phyloP scores from a whole-genome alignment of 1,139 yeast genomes.

The Geotrichum bryndzae region DNA sequence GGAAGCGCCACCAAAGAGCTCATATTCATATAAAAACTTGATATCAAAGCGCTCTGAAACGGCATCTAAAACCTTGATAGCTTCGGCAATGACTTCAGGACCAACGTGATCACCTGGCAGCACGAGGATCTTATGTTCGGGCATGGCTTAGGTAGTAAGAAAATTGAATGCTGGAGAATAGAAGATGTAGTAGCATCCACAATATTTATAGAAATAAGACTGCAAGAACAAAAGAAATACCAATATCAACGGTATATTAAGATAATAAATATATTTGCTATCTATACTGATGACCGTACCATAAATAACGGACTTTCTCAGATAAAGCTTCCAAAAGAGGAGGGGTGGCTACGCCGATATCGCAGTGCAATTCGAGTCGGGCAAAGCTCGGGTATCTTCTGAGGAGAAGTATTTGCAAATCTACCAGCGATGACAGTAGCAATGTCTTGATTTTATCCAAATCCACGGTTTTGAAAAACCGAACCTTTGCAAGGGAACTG shows the following conservation, averaged over 20 bases:
- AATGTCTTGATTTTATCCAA: background rate
- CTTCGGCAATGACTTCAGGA: constrained; percentile 72
- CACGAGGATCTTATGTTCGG: constrained; percentile 58
- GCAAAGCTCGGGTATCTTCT: background rate
- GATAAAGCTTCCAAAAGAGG: background rate
- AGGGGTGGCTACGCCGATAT: background rate
- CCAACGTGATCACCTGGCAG: constrained; percentile 94
- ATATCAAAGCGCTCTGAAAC: constrained; percentile 43
- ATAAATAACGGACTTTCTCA: background rate
- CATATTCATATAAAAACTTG: constrained; percentile 57
- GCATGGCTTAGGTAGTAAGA: constrained; percentile 1
- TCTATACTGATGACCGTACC: background rate
- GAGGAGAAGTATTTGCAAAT: background rate
- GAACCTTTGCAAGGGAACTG: background rate
- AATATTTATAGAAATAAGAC: background rate
- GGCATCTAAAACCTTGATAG: constrained; percentile 72
- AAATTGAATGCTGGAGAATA: background rate
- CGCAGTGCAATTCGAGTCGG: background rate
- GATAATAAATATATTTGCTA: background rate
- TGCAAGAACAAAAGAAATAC: background rate
- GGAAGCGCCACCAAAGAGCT: constrained; percentile 88
- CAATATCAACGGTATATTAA: background rate
- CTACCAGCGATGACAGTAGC: background rate
- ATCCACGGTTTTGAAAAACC: background rate
- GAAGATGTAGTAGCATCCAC: background rate